Base-by-base conservation (phyloP, 1,284 basidiomycete genomes). In the Athelia psychrophila region DNA sequence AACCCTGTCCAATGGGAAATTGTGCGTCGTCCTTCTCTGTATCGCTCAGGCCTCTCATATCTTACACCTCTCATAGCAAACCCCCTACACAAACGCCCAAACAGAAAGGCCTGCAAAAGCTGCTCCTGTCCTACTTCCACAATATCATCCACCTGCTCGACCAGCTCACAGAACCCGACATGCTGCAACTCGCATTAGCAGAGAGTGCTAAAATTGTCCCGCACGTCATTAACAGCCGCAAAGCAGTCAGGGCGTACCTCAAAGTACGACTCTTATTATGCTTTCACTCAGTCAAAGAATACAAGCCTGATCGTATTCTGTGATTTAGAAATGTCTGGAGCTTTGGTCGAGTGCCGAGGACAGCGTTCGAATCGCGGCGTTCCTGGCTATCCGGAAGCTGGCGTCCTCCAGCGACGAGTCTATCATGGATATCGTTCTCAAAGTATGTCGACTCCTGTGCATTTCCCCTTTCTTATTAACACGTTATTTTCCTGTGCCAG, bases 131-230 rank as follows among this genome's bases (percentile, higher is more conserved):
- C 3, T 93, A 92, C 71, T 94, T 96, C 65, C 83, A 88, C 64
- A 96, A 94, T 57, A 72, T 92, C 45, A 77, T 93, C 22, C 85
- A 92, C 60, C 69, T 96, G 35, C 79, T 94, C 54, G 80, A 83
- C 8, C 89, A 95, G 58, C 75, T 95, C 2, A 87, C 90, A 5
- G 86, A 81, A 63, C 76, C 74, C 44, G 83, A 87, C 18, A 79
- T 76, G 65, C 71, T 95, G 10, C 79, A 87, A 15, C 78, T 92
- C 8, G 89, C 91, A 0, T 73, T 96, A 48, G 74, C 77, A 2
- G 93, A 96, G 70, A 93, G 88, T 55, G 81, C 88, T 1, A 96
- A 94, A 68, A 75, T 97, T 23, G 71, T 95, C 2, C 95, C 95
- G 0, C 96, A 94, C 70, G 77, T 96, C 24, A 80, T 88, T 50